Evolutionary conservation across 495 filamentous ascomycete species (phyloP), one percentile per base, ranked within the genome.

Genomic region (Physcia stellaris): DNA sequence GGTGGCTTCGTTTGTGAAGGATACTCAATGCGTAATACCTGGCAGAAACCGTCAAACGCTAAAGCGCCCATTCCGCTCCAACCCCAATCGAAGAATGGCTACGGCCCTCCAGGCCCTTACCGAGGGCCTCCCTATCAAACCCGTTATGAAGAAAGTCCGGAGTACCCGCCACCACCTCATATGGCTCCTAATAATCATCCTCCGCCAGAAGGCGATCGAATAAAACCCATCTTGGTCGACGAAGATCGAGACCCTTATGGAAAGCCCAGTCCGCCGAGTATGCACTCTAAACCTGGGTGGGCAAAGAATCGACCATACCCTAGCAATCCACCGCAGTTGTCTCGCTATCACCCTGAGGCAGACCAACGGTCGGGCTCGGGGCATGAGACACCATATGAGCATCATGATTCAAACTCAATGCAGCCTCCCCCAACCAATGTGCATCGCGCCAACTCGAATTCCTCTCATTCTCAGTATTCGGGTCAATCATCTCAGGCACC

Each of bases 1-100:
- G 90, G 90, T 31, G 85, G 85, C 10, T 95, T 95, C 57, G 64
- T 86, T 18, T 98, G 90, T 54, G 82, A 86, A 50, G 90, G 90
- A n/a, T 98, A 98, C 59, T 80, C 80, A 49, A 79, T 71, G 42
- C 77, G 71, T 61, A 79, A 60, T 49, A 74, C 64, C 57, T 88
- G 81, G 82, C 70, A 76, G 41, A 78, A 79, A 52, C 69, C 70
- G 15, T 70, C 61, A 53, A 75, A 52, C 48, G 44, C 63, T 27
- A 77, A 75, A 47, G 45, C 72, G 3, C 80, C 83, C 27, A 67
- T 92, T 45, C 85, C 77, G 30, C 70, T 94, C 19, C 83, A 92
- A 56, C 70, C 94, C 19, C 83, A 92, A 56, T 87, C 85, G 6
- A 94, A 90, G 60, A 83, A 86, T 45, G 63, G 78, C 49, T 73